Base-by-base conservation (phyloP, 2,329 filamentous ascomycete species). In the Xylaria sp. region DNA sequence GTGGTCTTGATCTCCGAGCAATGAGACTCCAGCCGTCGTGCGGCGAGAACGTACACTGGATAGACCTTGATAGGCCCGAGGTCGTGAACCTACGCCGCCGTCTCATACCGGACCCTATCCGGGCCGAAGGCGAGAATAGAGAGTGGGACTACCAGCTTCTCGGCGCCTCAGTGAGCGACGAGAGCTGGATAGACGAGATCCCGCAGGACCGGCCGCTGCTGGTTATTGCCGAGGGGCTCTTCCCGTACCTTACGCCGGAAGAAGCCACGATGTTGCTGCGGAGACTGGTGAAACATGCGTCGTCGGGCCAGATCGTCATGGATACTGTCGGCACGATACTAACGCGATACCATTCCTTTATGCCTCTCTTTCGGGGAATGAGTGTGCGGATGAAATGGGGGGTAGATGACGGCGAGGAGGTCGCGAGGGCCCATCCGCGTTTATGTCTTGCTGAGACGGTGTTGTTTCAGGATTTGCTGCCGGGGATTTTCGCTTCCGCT, bases 191-290 rank as follows among this genome's bases (percentile, higher is more conserved):
- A 6, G 36, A 58, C 17, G 57, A 72, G 28, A 63, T 75, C 28
- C 73, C 72, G 6, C 59, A 63, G 11, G 73, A 75, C 53, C 63
- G 71, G 5, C 73, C 73, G 6, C 36, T 72, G 7, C 59, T 70
- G 4, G 46, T 75, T 46, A 66, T 76, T 44, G 74, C 70, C 46
- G 74, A 76, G 63, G 71, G 74, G 1, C 64, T 76, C n/a, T 67
- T 74, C 38, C 66, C 66, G 23, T 76, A 76, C 60, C 56, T 76
- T 10, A 56, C 67, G 33, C 65, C 66, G 2, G 67, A 70, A 7
- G 58, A 74, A 26, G 78, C 77, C 26, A 60, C 15, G 23, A 38
- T 53, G 40, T 36, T 71, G 7, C 57, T 71, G n/a, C 54, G 36
- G 26, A 57, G 54, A 6, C 36, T 71, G 40, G 69, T 71, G 10